These are phyloP conservation scores for Eucalyptus sp. DNA, from an alignment of 345 rosid genomes.

Conservation along the genomic window DNA sequence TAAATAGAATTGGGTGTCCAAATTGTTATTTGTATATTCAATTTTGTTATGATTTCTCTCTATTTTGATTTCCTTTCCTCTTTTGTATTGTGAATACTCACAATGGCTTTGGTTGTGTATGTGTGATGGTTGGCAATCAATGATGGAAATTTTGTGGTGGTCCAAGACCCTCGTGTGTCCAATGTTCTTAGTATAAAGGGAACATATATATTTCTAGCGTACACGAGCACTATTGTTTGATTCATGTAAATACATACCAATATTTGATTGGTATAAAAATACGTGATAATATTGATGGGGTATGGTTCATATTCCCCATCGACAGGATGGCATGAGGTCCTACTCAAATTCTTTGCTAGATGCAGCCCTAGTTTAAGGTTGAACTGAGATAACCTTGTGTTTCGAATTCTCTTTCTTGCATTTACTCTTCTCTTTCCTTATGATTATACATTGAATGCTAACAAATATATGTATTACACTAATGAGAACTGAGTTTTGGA, in stretches of 20 bases:
- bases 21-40: not conserved
- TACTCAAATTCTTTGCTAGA: not conserved
- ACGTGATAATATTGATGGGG: not conserved
- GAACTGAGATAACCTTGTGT: not conserved
- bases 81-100: not conserved
- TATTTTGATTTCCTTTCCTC: not conserved
- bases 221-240: not conserved
- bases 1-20: not conserved
- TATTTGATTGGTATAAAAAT: not conserved
- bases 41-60: not conserved
- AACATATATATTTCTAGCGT: not conserved
- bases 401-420: too few relatives aligned
- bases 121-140: not conserved
- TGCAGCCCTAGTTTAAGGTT: accelerated
- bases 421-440: too few relatives aligned
- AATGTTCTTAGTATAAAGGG: not conserved
- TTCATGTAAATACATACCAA: too few relatives aligned
- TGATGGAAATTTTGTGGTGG: not conserved
- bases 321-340: accelerated
- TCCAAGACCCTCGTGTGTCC: not conserved
- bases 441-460: too few relatives aligned
- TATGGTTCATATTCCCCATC: not conserved
- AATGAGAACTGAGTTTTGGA: too few relatives aligned
- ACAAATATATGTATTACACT: too few relatives aligned
- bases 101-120: accelerated